Percentiles rank a stretch among this genome's conserved stretches.
These are phyloP conservation scores for Backusella parvicylindrica DNA, from an alignment of 192 early-diverging fungal species.

Conservation along the genomic window DNA sequence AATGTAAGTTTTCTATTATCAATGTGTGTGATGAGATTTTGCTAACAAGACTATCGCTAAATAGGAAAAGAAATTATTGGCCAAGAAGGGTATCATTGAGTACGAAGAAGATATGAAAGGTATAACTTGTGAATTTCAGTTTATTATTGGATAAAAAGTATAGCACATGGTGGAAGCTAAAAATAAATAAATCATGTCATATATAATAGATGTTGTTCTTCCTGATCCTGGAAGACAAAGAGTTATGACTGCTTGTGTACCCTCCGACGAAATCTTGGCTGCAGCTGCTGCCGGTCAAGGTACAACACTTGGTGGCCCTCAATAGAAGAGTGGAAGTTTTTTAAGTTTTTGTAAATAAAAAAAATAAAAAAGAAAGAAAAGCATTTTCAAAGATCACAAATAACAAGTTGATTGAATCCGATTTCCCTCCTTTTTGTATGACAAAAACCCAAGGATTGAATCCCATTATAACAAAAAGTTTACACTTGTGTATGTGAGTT, in stretches of 20 bases:
- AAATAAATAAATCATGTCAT: neutral
- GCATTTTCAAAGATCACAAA: slow-evolving; percentile 1
- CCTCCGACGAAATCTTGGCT: slow-evolving; percentile 24
- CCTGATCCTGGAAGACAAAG: slow-evolving; percentile 10
- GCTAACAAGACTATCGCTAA: too few species aligned
- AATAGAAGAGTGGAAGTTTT: neutral
- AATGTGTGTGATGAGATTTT: too few species aligned
- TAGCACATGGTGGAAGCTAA: neutral
- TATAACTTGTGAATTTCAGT: too few species aligned
- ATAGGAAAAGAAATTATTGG: slow-evolving; percentile 31
- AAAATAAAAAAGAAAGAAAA: neutral
- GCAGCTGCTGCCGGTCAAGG: slow-evolving; percentile 34
- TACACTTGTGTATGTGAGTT: too few species aligned
- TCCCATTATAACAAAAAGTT: too few species aligned
- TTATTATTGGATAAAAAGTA: neutral
- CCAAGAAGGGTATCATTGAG: slow-evolving; percentile 22
- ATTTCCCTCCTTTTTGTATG: too few species aligned
- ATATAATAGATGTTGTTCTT: slow-evolving; percentile 22
- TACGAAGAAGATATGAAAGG: slow-evolving; percentile 36
- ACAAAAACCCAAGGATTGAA: too few species aligned
- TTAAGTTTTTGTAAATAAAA: neutral
- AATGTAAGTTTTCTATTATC: slow-evolving; percentile 31
- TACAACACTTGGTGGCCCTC: slow-evolving; percentile 30
- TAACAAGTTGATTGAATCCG: too few species aligned
- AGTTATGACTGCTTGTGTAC: slow-evolving; percentile 12